Percentiles rank a stretch among this genome's conserved stretches.
Evolutionary conservation across 257 asterid species (phyloP).

Genomic region (Penstemon newberryi): DNA sequence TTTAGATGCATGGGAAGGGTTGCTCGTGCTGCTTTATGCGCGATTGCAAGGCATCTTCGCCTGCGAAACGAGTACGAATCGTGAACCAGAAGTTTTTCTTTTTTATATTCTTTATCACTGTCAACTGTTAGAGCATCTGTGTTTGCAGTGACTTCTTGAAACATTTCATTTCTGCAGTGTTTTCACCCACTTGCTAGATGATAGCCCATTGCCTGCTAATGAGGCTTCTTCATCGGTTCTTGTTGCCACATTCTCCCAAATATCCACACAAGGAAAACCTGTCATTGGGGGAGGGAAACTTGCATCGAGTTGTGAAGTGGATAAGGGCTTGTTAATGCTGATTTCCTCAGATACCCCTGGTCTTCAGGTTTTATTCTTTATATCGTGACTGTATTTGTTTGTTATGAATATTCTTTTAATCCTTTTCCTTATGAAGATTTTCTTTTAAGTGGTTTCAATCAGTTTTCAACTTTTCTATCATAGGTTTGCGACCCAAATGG

Average conservation of each 20-base stretch:
- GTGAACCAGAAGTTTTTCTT: background rate
- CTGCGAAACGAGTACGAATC: slow-evolving; percentile 82
- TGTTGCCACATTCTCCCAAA: slow-evolving; percentile 63
- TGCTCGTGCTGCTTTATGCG: slow-evolving; percentile 82
- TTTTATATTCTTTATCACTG: slow-evolving; percentile 13
- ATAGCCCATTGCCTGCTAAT: slow-evolving; percentile 78
- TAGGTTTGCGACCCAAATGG: slow-evolving; percentile 96
- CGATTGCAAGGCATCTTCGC: slow-evolving; percentile 92
- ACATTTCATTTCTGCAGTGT: slow-evolving; percentile 55
- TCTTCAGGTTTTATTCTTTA: slow-evolving; percentile 62
- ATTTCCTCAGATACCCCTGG: slow-evolving; percentile 85
- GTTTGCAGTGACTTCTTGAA: slow-evolving; percentile 24
- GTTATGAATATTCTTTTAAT: slow-evolving; percentile 10
- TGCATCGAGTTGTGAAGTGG: slow-evolving; percentile 62
- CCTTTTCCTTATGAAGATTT: slow-evolving; percentile 10
- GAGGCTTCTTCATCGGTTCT: slow-evolving; percentile 87
- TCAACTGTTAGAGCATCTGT: slow-evolving; percentile 13
- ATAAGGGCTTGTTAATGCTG: slow-evolving; percentile 80
- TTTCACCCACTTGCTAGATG: slow-evolving; percentile 90
- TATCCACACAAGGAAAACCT: slow-evolving; percentile 52
- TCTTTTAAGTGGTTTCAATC: slow-evolving; percentile 1
- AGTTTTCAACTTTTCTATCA: slow-evolving; percentile 31
- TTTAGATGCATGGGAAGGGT: slow-evolving; percentile 94
- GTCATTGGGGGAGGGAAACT: slow-evolving; percentile 61
- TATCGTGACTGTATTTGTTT: slow-evolving; percentile 7